Evolutionary conservation across 1,284 basidiomycete species (phyloP), one percentile per base, ranked within the genome.

Genomic region (Psilocybe mexicana): DNA sequence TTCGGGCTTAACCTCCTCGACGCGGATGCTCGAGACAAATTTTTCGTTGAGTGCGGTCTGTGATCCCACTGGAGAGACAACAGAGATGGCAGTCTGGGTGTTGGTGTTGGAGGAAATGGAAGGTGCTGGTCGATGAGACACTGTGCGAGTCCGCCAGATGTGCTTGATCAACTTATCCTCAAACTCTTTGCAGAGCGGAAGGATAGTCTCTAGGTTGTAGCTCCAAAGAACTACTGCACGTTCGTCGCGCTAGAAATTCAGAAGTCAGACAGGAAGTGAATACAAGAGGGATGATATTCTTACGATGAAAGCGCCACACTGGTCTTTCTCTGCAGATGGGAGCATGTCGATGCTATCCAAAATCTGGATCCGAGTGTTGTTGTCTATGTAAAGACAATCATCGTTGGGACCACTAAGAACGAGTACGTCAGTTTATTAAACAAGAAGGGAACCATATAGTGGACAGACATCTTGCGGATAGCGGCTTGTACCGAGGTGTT

Each of bases 251-350:
- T 90, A 25, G 24, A 54, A 52, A 23, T 26, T 6, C 28, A 43
- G 48, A 47, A 28, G n/a, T 52, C 30, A 53, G 35, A 43, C 23
- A 48, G 28, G 11, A 43, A 42, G 11, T 33, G 24, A 42, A 51
- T 25, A 36, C 45, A 38, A 28, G 47, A 25, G 47, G 35, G 35
- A 33, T 11, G 18, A n/a, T 54, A 24, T 11, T 6, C 47, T 68
- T 68, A 88, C 87, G 65, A 94, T 83, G 68, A 94, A 94, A 10
- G 91, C 90, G 14, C 88, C 92, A 63, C 86, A 87, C 68, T 94
- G 92, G 61, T 93, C 90, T 74, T 91, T 92, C 67, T 93, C 85
- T 4, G 90, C 92, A 42, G 82, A 79, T 3, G 87, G 87, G 33
- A 94, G 82, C 62, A 85, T 79, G 54, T 82, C 76, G 72, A 93